phyloP scores from a whole-genome alignment of 2,329 filamentous ascomycete species.

The Aspergillus felis region DNA sequence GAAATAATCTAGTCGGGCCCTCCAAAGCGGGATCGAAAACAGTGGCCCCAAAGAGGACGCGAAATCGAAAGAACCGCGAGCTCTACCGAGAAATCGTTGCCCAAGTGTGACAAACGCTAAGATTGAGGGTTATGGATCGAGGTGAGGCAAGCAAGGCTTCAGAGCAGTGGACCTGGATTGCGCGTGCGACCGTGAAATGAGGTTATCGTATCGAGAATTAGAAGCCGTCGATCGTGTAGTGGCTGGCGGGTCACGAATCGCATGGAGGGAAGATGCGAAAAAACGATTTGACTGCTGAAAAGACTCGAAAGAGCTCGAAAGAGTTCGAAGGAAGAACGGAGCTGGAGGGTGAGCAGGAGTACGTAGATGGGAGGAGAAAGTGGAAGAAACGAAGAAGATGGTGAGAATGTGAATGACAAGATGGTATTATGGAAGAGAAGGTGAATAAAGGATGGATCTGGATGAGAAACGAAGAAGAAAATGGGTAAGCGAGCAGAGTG shows the following conservation, averaged over 20 bases:
- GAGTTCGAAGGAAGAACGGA: background rate
- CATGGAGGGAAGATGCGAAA: slow-evolving; percentile 13
- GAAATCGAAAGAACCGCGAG: background rate
- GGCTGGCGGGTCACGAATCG: slow-evolving; percentile 18
- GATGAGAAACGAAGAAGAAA: slow-evolving; percentile 7
- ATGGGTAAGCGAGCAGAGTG: slow-evolving; percentile 6
- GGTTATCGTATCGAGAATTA: slow-evolving; percentile 18
- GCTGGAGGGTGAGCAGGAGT: background rate
- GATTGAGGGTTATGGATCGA: background rate
- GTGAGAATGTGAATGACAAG: no score
- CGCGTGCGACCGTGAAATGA: slow-evolving; percentile 23
- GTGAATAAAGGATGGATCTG: slow-evolving; percentile 2
- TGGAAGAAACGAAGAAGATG: slow-evolving; percentile 3
- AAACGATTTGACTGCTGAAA: background rate
- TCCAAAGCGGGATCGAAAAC: background rate
- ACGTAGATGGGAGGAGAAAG: slow-evolving; percentile 1
- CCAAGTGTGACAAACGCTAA: background rate
- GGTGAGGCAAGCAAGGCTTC: background rate
- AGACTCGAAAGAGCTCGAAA: background rate
- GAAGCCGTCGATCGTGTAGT: slow-evolving; percentile 15
- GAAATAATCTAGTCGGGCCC: background rate
- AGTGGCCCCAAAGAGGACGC: background rate
- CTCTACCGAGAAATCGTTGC: background rate
- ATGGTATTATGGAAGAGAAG: slow-evolving; percentile 1
- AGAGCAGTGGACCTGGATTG: slow-evolving; percentile 14